A percentile compares a stretch with the other conserved stretches of the same genome.
These are phyloP conservation scores for Boletus coccyginus DNA, from an alignment of 768 basidiomycete species.

Conservation along the genomic window DNA sequence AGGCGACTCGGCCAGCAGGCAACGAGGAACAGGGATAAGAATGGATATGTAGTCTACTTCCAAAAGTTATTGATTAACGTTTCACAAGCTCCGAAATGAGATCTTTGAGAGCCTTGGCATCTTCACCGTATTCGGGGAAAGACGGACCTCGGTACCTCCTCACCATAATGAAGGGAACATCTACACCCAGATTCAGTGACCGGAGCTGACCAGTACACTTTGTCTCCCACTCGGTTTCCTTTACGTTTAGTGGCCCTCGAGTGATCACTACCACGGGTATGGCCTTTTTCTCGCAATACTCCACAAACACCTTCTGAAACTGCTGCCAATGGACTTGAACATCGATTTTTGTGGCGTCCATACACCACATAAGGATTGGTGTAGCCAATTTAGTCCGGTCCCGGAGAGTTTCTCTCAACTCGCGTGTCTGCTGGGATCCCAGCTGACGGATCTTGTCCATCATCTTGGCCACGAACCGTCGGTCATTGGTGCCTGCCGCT, in stretches of 20 bases:
- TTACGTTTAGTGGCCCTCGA: slow-evolving; percentile 6
- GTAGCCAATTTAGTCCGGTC: background rate
- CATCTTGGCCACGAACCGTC: slow-evolving; percentile 9
- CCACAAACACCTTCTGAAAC: slow-evolving; percentile 24
- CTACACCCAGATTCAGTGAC: slow-evolving; percentile 4
- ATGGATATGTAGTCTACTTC: background rate
- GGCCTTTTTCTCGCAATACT: slow-evolving; percentile 21
- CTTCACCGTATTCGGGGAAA: slow-evolving; percentile 12
- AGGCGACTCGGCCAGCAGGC: background rate
- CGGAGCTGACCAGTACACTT: slow-evolving; percentile 14
- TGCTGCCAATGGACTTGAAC: slow-evolving; percentile 14
- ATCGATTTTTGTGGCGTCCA: slow-evolving; percentile 20
- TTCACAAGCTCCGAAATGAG: slow-evolving; percentile 7
- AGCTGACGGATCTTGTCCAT: slow-evolving; percentile 12
- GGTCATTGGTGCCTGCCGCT: slow-evolving; percentile 8
- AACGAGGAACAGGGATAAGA: background rate
- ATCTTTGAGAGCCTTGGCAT: slow-evolving; percentile 12
- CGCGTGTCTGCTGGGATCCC: slow-evolving; percentile 13
- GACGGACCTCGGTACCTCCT: slow-evolving; percentile 7
- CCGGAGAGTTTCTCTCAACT: slow-evolving; percentile 16
- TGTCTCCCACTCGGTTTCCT: slow-evolving; percentile 2
- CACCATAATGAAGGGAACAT: slow-evolving; percentile 10
- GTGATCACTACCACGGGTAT: slow-evolving; percentile 22
- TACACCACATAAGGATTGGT: slow-evolving; percentile 27
- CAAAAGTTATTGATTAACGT: background rate